Evolutionary conservation across 495 filamentous ascomycete species (phyloP).

Genomic region (Aspergillus steynii): DNA sequence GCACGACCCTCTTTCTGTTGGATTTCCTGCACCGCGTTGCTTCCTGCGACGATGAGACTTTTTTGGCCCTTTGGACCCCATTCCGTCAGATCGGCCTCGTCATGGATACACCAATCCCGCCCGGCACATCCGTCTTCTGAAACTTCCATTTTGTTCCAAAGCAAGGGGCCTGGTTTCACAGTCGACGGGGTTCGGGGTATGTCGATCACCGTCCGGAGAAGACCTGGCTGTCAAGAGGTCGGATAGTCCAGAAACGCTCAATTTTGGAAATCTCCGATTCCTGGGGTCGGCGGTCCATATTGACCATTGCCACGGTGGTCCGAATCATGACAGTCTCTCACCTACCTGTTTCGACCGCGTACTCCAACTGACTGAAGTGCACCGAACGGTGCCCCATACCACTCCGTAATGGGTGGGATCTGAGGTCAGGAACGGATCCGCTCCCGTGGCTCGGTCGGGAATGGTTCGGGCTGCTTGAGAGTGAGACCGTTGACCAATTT

Average conservation of each 20-base stretch:
- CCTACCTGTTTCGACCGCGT: no score
- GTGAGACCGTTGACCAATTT: background rate
- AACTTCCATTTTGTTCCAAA: background rate
- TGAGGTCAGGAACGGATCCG: background rate
- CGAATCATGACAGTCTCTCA: background rate
- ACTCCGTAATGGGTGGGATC: background rate
- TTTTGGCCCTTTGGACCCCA: background rate
- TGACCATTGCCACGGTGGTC: background rate
- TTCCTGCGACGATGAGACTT: background rate
- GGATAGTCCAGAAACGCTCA: background rate
- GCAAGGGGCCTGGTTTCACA: background rate
- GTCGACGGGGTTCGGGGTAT: background rate
- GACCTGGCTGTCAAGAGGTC: background rate
- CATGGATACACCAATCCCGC: background rate
- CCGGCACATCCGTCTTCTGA: background rate
- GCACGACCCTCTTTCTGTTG: background rate
- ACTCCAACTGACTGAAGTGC: no score
- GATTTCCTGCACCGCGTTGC: background rate
- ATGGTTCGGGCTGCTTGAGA: background rate
- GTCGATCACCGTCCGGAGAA: background rate
- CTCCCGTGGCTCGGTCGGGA: background rate
- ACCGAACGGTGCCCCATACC: no score
- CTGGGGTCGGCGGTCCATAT: background rate
- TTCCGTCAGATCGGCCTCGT: background rate
- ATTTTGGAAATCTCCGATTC: background rate